A percentile compares a stretch with the other conserved stretches of the same genome.
Conservation (phyloP, 2,329 filamentous ascomycete genomes). For the Alternaria gaisen region DNA sequence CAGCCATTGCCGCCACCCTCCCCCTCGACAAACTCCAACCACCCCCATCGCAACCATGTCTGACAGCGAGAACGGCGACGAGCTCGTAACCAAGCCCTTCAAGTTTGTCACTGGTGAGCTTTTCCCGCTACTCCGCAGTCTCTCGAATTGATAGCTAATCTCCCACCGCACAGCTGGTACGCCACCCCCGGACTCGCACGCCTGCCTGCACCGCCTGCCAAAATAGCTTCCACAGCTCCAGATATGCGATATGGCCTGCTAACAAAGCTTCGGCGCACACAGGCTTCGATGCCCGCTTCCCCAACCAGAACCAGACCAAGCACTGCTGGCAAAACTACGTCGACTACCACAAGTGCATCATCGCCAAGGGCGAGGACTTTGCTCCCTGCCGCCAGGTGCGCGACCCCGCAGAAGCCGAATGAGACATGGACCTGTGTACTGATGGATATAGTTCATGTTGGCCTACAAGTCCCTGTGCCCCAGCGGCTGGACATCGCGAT, state of each 20-base stretch:
- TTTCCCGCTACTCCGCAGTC: conserved; percentile 21
- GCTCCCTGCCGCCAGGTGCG: conserved; percentile 93
- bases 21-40: conserved; percentile 16
- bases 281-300: conserved; percentile 99
- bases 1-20: conserved; percentile 41
- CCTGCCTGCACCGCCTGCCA: conserved; percentile 15
- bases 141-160: conserved; percentile 40
- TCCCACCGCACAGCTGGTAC: conserved; percentile 51
- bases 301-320: conserved; percentile 98
- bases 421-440: conserved; percentile 1
- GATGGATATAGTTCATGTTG: conserved; percentile 79
- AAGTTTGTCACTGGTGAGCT: conserved; percentile 98
- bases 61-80: conserved; percentile 72
- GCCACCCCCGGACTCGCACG: conserved; percentile 29
- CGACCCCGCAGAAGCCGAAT: not conserved
- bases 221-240: not conserved
- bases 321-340: conserved; percentile 99
- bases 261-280: conserved; percentile 32
- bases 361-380: conserved; percentile 98
- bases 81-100: conserved; percentile 97
- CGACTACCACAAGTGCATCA: conserved; percentile 99
- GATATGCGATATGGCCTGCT: conserved; percentile 22
- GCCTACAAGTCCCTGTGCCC: conserved; percentile 98
- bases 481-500: conserved; percentile 89
- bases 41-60: conserved; percentile 76